phyloP scores from a whole-genome alignment of 345 rosid genomes.

The Rhodamnia argentea region DNA sequence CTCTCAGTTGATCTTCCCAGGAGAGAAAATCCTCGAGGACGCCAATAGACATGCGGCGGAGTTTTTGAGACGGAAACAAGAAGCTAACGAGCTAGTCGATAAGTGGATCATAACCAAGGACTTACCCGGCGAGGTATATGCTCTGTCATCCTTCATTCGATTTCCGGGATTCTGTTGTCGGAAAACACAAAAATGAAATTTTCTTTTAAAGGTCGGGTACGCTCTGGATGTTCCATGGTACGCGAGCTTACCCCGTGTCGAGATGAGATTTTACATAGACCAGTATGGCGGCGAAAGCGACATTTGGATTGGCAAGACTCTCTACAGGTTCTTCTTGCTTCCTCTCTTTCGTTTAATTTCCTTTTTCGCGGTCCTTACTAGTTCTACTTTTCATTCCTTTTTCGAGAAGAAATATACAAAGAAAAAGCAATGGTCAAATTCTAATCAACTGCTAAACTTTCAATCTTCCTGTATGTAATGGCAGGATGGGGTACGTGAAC shows the following conservation, averaged over 20 bases:
- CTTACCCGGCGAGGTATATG: constrained; percentile 76
- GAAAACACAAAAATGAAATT: not conserved
- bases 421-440: not conserved
- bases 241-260: constrained; percentile 78
- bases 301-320: constrained; percentile 96
- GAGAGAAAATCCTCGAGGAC: constrained; percentile 54
- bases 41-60: constrained; percentile 50
- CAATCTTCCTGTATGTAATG: not conserved
- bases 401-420: not conserved
- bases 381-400: not conserved
- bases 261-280: constrained; percentile 74
- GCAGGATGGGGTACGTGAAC: constrained; percentile 81
- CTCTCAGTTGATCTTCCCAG: constrained; percentile 60
- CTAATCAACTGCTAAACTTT: not conserved
- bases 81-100: constrained; percentile 43
- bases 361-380: not conserved
- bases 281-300: constrained; percentile 93
- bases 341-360: not conserved
- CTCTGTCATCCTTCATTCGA: not conserved
- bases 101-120: constrained; percentile 96
- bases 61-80: constrained; percentile 45
- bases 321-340: constrained; percentile 51
- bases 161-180: not conserved
- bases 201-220: constrained; percentile 38
- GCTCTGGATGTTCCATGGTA: constrained; percentile 82